Evolutionary conservation across 2,329 filamentous ascomycete genomes (phyloP).

Genomic region (Chaetoscypha palmicola): DNA sequence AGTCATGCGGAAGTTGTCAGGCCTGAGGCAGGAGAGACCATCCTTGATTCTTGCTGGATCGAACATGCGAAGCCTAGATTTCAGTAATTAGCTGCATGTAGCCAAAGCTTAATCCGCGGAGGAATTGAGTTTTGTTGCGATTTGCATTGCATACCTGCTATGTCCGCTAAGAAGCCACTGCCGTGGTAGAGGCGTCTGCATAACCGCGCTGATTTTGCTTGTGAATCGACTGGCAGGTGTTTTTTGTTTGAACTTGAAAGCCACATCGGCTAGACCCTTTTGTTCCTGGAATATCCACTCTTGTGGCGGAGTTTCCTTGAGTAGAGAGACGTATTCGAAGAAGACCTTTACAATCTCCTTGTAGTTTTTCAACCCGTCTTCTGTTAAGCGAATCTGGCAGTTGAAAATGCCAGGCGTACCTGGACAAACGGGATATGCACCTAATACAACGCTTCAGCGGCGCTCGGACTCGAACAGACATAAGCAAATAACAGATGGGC

Average conservation of each 20-base stretch:
- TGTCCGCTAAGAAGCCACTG: conserved; percentile 82
- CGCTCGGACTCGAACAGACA: too few relatives aligned
- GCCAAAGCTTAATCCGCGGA: neutral
- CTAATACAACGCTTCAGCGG: too few relatives aligned
- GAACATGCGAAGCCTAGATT: conserved; percentile 59
- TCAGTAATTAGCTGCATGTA: conserved; percentile 12
- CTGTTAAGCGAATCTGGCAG: conserved; percentile 58
- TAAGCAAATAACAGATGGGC: too few relatives aligned
- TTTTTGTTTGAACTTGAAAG: conserved; percentile 94
- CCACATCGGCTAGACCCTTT: conserved; percentile 81
- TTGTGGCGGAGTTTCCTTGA: conserved; percentile 72
- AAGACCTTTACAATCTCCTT: conserved; percentile 60
- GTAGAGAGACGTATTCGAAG: conserved; percentile 79
- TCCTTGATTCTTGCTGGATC: conserved; percentile 69
- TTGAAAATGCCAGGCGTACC: conserved; percentile 62
- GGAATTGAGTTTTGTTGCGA: neutral
- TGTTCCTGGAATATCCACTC: conserved; percentile 94
- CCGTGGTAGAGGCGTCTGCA: conserved; percentile 84
- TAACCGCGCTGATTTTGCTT: conserved; percentile 73
- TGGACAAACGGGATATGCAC: conserved; percentile 52
- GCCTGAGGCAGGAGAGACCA: conserved; percentile 65
- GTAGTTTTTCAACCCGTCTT: conserved; percentile 51
- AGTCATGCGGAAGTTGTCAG: conserved; percentile 83
- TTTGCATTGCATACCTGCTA: conserved; percentile 40
- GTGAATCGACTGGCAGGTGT: conserved; percentile 83